phyloP scores from a whole-genome alignment of 768 basidiomycete species.

The Auricularia heimuer region DNA sequence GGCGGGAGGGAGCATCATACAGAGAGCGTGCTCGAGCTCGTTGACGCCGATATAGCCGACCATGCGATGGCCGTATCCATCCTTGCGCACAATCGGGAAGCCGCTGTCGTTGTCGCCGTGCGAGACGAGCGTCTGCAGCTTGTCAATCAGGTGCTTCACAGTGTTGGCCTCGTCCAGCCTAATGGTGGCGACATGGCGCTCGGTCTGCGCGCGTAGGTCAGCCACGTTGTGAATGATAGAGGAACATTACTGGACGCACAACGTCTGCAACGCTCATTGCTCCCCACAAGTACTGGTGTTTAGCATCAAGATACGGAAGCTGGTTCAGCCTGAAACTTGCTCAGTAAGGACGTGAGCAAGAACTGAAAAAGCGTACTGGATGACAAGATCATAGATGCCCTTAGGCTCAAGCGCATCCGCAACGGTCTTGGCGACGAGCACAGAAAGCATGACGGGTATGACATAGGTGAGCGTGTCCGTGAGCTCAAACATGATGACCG shows the following conservation, averaged over 20 bases:
- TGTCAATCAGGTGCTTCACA: constrained; percentile 61
- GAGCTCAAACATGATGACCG: constrained; percentile 93
- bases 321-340: constrained; percentile 44
- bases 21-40: constrained; percentile 88
- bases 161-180: constrained; percentile 65
- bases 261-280: constrained; percentile 65
- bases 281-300: constrained; percentile 86
- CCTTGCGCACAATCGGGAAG: constrained; percentile 71
- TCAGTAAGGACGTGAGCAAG: not conserved
- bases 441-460: constrained; percentile 73
- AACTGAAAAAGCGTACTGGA: constrained; percentile 42
- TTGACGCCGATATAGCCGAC: constrained; percentile 86
- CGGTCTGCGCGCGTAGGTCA: constrained; percentile 36
- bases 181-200: constrained; percentile 59
- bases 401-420: constrained; percentile 85
- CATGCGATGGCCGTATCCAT: constrained; percentile 48
- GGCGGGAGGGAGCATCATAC: constrained; percentile 33
- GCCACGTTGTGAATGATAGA: not conserved
- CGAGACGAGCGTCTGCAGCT: constrained; percentile 48
- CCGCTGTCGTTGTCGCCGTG: constrained; percentile 68
- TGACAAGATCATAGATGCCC: constrained; percentile 95
- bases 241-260: constrained; percentile 34
- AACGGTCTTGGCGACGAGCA: constrained; percentile 84
- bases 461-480: constrained; percentile 90
- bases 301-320: constrained; percentile 86